Evolutionary conservation across 148 eudicot genomes (phyloP), one percentile per base, ranked within the genome.

Genomic region (Tetragonia tetragonoides): DNA sequence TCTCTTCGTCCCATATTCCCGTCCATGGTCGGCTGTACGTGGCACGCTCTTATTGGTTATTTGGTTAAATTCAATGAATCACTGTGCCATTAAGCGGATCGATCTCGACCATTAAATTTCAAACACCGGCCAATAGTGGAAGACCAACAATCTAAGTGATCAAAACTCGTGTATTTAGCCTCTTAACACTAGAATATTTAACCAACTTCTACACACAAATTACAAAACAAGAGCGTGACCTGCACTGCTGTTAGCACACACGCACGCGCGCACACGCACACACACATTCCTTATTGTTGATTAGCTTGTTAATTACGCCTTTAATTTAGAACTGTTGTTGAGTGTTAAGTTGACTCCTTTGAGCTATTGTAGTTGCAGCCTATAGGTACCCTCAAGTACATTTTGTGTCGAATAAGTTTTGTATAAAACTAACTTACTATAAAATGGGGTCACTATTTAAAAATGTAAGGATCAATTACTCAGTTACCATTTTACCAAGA

Each of bases 1-100:
- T 49, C 37, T 51, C 44, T 68, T 76, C 21, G n/a, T 34, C 71
- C 68, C 51, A 76, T 53, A 54, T 24, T 54, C 18, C 9, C 62
- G 80, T 56, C 49, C 20, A 71, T 70, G 80, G 80, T 76, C 83
- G 83, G 83, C 71, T 20, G 44, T 39, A 81, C 73, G 80, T 77
- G 83, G 80, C 76, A 65, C 7, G 42, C 23, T 10, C 2, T 65
- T 14, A 72, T 42, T 81, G 77, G 83, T 6, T 46, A 76, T 65
- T 42, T 81, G 77, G 83, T 6, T 46, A 76, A 3, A 20, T 6
- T 3, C 1, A 44, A 0, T 62, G 64, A 62, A 69, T 34, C 12
- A n/a, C 4, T 63, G 40, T 37, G 4, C 1, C 59, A 72, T 40
- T 51, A 5, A 28, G 24, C 16, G 69, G 38, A 46, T 12, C 78